Base-by-base conservation (phyloP, 78 protist species). In the Dictyostelium brefeldianum region DNA sequence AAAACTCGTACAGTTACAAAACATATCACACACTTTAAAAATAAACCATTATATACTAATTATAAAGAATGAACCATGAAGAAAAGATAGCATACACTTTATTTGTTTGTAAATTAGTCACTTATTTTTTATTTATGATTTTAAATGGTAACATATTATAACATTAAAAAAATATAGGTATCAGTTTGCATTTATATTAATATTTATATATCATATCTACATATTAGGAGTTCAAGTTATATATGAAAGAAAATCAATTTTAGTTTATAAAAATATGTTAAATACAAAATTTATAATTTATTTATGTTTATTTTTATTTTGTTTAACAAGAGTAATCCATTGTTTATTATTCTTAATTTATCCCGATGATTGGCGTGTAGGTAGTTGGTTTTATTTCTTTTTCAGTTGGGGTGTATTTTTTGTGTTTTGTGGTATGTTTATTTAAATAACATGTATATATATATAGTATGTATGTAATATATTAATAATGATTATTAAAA, bases 61-160 rank as follows among this genome's bases (percentile, higher is more conserved):
- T n/a, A n/a, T n/a, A n/a, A n/a, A n/a, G n/a, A n/a, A 59, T 62
- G 70, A 25, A 62, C 12, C 70, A 62, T 62, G 70, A 62, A 22
- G 70, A 62, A 62, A 62, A 62, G 67, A 62, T 62, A 25, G 70
- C 70, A 3, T 62, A 62, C 22, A 20, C 70, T 11, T 22, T 62
- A 18, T 62, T 22, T 62, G 27, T 62, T 25, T 62, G 36, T 25
- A 62, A 62, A 62, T 11, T 57, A 57, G 31, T 57, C 22, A 25
- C 27, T 62, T 62, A 22, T 25, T 62, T 62, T 62, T 25, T 62
- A n/a, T 62, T 25, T 25, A 62, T 22, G 70, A 31, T 62, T 22
- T 62, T 62, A 9, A 57, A 57, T 57, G 67, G 67, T n/a, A 57
- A 51, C n/a, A 11, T 7, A 51, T 6, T 20, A 54, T 18, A 0